Conservation (phyloP, 1,284 basidiomycete species). For the Cryptococcus sp. region DNA sequence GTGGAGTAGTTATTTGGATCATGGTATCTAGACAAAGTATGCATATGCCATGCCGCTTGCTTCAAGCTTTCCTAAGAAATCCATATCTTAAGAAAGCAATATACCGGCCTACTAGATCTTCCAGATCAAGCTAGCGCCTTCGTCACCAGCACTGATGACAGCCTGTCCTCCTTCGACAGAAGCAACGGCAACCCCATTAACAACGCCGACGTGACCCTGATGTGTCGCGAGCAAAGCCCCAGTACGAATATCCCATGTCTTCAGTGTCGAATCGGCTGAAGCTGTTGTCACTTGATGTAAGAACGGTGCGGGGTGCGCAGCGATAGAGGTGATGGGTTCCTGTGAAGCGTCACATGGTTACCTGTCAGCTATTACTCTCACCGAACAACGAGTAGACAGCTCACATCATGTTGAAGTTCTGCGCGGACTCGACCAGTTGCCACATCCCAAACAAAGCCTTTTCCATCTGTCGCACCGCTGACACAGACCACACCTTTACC, state of each 20-base stretch:
- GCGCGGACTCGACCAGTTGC: conserved; percentile 76
- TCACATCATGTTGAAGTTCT: conserved; percentile 75
- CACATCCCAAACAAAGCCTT: conserved; percentile 91
- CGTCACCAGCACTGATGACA: conserved; percentile 80
- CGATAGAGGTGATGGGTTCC: conserved; percentile 82
- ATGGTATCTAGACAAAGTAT: not conserved
- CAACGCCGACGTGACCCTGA: conserved; percentile 77
- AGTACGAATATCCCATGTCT: conserved; percentile 90
- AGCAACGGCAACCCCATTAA: conserved; percentile 73
- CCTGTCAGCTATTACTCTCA: not conserved
- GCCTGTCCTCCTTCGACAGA: conserved; percentile 49
- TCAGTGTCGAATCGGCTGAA: conserved; percentile 80
- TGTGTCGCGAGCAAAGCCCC: conserved; percentile 76
- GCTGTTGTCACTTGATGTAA: conserved; percentile 74
- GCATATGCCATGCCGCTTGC: no score
- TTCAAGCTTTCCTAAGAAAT: not conserved
- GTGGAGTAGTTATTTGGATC: not conserved
- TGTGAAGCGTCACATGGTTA: conserved; percentile 45
- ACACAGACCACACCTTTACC: conserved; percentile 69
- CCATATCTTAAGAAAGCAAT: no score
- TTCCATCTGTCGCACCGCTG: conserved; percentile 91
- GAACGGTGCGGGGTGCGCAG: conserved; percentile 66
- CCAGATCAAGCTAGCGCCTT: conserved; percentile 76
- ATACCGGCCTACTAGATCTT: conserved; percentile 27
- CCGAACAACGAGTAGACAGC: conserved; percentile 31